Evolutionary conservation across 257 asterid species (phyloP), one percentile per base, ranked within the genome.

Genomic region (Petunia axillaris): DNA sequence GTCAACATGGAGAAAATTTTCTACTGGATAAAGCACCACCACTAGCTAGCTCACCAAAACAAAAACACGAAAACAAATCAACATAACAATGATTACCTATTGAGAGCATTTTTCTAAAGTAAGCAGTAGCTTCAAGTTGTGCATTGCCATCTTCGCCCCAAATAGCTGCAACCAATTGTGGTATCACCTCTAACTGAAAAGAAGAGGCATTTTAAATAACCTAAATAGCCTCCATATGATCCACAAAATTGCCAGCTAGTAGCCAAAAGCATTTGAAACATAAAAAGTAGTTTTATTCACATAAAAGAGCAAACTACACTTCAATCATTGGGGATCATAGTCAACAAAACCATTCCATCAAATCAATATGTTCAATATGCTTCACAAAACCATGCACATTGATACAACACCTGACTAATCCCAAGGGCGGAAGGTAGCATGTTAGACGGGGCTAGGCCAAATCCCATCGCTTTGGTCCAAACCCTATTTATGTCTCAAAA

Each of bases 81-180:
- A 35, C 66, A 78, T 41, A 8, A 80, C 68, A 66, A 54, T 59
- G 52, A 16, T 80, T 48, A 92, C 97, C 98, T 85, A 94, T 91
- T 4, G 98, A 94, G 15, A 94, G 91, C 83, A 92, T 77, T 86
- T 94, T 94, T 4, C 98, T 87, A 44, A 94, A 93, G 63, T 91
- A 93, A 10, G 93, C 89, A 52, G 96, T 91, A 0, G 97, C 92
- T 80, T 91, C 97, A 9, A 91, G 97, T 81, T 94, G 98, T 39
- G 82, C 76, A 58, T 35, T 62, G 70, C 83, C 80, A 83, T 94
- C 98, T 40, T 88, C 85, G 2, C 89, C 84, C 91, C 91, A 89
- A 82, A 91, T 86, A 87, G 91, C 91, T 40, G 87, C 87, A 75
- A 90, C 89, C 98, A 94, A 91, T 40, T 90, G 67, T 0, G 94